These are phyloP conservation scores for Saxophila tyrrhenica DNA, from an alignment of 495 filamentous ascomycete genomes.

Conservation along the genomic window DNA sequence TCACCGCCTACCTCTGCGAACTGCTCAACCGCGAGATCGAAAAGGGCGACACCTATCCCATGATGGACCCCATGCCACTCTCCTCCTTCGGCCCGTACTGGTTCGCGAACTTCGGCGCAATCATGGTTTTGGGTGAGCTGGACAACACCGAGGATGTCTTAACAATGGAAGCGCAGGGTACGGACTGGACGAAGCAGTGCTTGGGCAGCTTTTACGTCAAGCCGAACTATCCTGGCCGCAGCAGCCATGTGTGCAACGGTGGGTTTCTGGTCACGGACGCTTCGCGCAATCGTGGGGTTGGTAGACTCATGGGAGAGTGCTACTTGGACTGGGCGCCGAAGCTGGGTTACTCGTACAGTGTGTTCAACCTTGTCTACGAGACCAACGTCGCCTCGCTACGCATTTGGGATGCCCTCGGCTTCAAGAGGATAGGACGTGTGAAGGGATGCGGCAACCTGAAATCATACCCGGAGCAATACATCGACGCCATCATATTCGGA, in stretches of 20 bases:
- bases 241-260: constrained; percentile 92
- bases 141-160: constrained; percentile 50
- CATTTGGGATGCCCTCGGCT: constrained; percentile 96
- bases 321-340: constrained; percentile 93
- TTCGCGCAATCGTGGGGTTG: constrained; percentile 79
- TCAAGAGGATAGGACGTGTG: constrained; percentile 89
- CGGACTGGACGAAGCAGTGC: constrained; percentile 76
- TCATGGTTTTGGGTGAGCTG: constrained; percentile 84
- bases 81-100: constrained; percentile 77
- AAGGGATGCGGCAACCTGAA: constrained; percentile 78
- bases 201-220: constrained; percentile 95
- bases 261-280: constrained; percentile 90
- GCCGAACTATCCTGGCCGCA: constrained; percentile 93
- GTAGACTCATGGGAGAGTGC: constrained; percentile 82
- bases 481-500: constrained; percentile 96
- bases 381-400: constrained; percentile 90
- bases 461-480: constrained; percentile 64
- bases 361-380: constrained; percentile 98
- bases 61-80: constrained; percentile 63
- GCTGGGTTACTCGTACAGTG: constrained; percentile 87
- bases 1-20: constrained; percentile 70
- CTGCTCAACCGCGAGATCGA: constrained; percentile 92
- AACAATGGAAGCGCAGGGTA: constrained; percentile 42
- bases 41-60: constrained; percentile 91
- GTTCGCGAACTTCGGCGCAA: constrained; percentile 88